Conservation (phyloP, 352 stramenopile genomes). For the Globisporangium emineosum region DNA sequence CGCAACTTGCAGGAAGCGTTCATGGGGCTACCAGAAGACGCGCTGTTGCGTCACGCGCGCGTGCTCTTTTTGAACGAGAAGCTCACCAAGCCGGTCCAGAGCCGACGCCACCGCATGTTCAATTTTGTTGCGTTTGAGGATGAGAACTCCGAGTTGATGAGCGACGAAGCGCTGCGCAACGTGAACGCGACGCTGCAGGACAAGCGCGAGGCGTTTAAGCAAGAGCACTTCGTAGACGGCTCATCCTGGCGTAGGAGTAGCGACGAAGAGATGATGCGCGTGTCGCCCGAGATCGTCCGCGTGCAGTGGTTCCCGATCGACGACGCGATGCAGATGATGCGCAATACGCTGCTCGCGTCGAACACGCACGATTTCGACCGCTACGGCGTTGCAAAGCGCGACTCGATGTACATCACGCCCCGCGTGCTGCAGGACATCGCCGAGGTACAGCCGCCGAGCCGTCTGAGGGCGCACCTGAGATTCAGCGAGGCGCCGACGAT, state of each 20-base stretch:
- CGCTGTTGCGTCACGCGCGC: conserved; percentile 9
- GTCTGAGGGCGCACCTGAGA: conserved; percentile 2
- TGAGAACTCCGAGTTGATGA: conserved; percentile 49
- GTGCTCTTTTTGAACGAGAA: conserved; percentile 43
- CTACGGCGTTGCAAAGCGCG: conserved; percentile 32
- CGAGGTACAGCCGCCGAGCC: conserved; percentile 20
- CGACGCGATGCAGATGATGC: conserved; percentile 46
- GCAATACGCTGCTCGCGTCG: conserved; percentile 23
- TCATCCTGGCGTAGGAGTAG: conserved; percentile 35
- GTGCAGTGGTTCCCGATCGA: conserved; percentile 59
- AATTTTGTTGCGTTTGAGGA: conserved; percentile 66
- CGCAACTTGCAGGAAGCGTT: conserved; percentile 60
- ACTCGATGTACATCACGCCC: conserved; percentile 58
- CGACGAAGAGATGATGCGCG: conserved; percentile 33
- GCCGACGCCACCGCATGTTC: conserved; percentile 51
- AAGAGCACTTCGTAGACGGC: conserved; percentile 23
- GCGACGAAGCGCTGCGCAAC: conserved; percentile 19
- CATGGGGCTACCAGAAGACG: conserved; percentile 25
- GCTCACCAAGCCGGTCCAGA: conserved; percentile 42
- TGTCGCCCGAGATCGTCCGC: conserved; percentile 53
- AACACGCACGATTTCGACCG: conserved; percentile 29
- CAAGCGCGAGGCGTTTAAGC: conserved; percentile 39
- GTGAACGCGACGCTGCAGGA: conserved; percentile 41
- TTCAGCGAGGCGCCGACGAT: conserved; percentile 7
- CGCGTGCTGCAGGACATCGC: conserved; percentile 38